Evolutionary conservation across 192 early-diverging fungal species (phyloP), one percentile per base, ranked within the genome.

Genomic region (Gonapodya sp.): DNA sequence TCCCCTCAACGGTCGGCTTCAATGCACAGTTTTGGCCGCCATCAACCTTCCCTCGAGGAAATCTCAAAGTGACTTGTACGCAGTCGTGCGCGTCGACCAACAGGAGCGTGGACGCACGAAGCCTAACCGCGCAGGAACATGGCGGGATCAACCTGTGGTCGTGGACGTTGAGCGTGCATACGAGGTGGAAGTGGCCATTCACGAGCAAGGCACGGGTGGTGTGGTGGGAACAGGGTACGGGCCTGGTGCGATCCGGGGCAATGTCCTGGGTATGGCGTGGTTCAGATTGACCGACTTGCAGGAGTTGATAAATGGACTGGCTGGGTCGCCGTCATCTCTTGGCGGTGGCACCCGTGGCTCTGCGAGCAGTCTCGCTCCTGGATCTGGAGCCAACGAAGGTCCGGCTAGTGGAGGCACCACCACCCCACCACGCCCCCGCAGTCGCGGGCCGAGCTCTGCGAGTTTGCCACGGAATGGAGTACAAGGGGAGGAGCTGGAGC

Each of bases 241-340:
- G n/a, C n/a, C n/a, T n/a, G 83, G 86, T 18, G 92, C 93, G 81
- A 81, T 82, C 35, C 91, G 90, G 82, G 84, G 87, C 80, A 89
- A 90, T 46, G 89, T 97, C 36, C 87, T 97, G 82, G 94, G 94
- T 1, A 85, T 97, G 80, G 84, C 94, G 82, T 99, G 98, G 98
- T 89, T 98, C 79, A 95, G 95, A 81, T 89, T 98, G 36, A 93
- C 93, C 0, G 97, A 99, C 82, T 91, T 99, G 77, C 94, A 93
- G 72, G 95, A 97, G 82, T 95, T 93, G 36, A 82, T 96, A 73
- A 2, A 18, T 33, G 36, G 35, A 8, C 18, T 14, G 18, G 36
- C 30, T 2, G 79, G 36, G 1, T 14, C 79, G 24, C 33, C 34
- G 35, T 34, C 37, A 35, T 36, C 79, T 2, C 36, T 46, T 32